Evolutionary conservation across 768 basidiomycete genomes (phyloP).

Genomic region (Suillus subaureus): DNA sequence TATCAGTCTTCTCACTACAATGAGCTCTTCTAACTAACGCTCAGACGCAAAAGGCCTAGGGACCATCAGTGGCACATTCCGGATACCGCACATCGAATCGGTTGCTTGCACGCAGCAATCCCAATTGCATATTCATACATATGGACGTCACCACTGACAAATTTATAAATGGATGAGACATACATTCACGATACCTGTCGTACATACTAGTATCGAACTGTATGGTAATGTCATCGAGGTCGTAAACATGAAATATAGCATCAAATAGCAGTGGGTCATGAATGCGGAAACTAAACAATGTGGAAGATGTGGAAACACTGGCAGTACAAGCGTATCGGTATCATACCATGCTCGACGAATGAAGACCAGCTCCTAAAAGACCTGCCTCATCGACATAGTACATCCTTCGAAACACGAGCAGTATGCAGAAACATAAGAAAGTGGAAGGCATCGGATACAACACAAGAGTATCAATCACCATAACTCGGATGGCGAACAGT

Average conservation of each 20-base stretch:
- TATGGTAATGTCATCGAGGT: background rate
- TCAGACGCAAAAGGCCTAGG: background rate
- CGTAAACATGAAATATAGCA: background rate
- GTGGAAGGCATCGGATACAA: background rate
- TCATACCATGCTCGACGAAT: background rate
- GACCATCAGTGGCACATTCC: background rate
- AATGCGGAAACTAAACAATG: background rate
- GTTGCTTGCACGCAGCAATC: too few relatives aligned
- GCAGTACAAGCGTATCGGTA: background rate
- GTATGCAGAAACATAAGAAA: background rate
- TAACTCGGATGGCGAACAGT: background rate
- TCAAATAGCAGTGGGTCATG: background rate
- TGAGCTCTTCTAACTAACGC: background rate
- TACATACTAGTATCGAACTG: background rate
- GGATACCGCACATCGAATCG: background rate
- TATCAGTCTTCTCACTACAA: background rate
- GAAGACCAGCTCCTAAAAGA: background rate
- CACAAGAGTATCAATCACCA: background rate
- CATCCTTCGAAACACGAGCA: background rate
- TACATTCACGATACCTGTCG: background rate
- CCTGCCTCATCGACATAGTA: background rate
- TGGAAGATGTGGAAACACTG: background rate
- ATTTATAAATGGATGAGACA: background rate
- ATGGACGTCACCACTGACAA: background rate
- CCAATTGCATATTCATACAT: background rate